Base-by-base conservation (phyloP, 208 protist species). In the Leishmania aethiopica region DNA sequence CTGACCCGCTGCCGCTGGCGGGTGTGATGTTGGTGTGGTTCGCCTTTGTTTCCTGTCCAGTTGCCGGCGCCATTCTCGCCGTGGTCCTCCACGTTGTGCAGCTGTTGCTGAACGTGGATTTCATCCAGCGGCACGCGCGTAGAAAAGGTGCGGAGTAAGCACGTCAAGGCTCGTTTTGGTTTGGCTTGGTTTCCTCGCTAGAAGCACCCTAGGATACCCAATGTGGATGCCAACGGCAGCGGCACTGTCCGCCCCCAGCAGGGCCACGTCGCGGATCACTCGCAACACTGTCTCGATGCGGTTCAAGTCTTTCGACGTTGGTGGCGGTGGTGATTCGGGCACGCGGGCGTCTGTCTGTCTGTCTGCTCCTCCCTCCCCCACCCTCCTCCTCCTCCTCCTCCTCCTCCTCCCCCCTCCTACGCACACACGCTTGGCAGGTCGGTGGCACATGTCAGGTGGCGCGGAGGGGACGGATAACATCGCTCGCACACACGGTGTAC, bases 1-100 rank as follows among this genome's bases (percentile, higher is more conserved):
- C 92, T 5, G 78, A 89, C 70, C 83, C 81, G 32, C 62, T 90
- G 42, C 91, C 94, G 3, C 85, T 96, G 42, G 81, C 85, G 10
- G 93, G 92, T 15, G 42, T 96, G 45, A 74, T 95, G 79, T 85
- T 96, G 37, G 89, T 95, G 55, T 94, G 89, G 86, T 60, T 91
- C n/a, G 60, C 83, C 57, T 98, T 96, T 69, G 3, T 81, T 32
- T 73, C 67, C 32, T 94, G 77, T 71, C 94, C 93, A 19, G 87
- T 89, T 35, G 85, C 69, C 25, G 95, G 83, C 4, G 86, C 87
- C 75, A 28, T 91, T 40, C 37, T 91, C 6, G 74, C 92, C 3
- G 85, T 93, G 1, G 77, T 77, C 0, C 85, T 95, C 59, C 95
- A 98, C 83, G 72, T 93, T 66, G 77, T 6, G 55, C 94, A 97